Conservation (phyloP, 805 yeast genomes). For the Saccharomyces mikatae region DNA sequence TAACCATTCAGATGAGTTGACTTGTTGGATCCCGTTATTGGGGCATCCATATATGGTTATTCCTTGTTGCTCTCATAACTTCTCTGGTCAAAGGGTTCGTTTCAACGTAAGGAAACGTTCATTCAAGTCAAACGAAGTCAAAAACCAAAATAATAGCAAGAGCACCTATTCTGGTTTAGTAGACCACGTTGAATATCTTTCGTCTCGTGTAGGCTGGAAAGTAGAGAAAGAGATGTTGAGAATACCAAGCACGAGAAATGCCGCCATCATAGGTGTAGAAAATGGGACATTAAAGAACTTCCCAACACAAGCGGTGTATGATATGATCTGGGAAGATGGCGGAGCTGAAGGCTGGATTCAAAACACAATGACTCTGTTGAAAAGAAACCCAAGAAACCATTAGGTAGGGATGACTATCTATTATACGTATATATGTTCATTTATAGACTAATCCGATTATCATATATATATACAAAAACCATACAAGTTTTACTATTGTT, state of each 20-base stretch:
- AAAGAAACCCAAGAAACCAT: conserved; percentile 66
- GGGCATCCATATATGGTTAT: conserved; percentile 85
- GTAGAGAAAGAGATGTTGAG: conserved; percentile 80
- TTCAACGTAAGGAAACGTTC: conserved; percentile 40
- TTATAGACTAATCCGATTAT: background rate
- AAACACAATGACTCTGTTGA: conserved; percentile 62
- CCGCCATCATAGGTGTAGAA: conserved; percentile 71
- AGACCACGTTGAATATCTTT: conserved; percentile 69
- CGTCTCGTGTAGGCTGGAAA: conserved; percentile 70
- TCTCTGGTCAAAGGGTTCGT: conserved; percentile 68
- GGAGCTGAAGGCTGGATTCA: conserved; percentile 91
- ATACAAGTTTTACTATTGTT: background rate
- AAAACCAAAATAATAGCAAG: conserved; percentile 8
- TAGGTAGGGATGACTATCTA: conserved; percentile 19
- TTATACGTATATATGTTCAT: background rate
- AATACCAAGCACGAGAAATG: conserved; percentile 90
- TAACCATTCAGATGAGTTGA: conserved; percentile 89
- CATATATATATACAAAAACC: background rate
- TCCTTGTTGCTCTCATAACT: conserved; percentile 89
- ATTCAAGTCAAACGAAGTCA: conserved; percentile 8
- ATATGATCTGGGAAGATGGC: conserved; percentile 66
- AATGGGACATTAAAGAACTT: conserved; percentile 25
- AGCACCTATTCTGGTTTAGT: conserved; percentile 83
- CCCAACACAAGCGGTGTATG: conserved; percentile 39
- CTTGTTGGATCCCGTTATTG: conserved; percentile 89